Conservation (phyloP, 2,329 filamentous ascomycete genomes). For the Endothia cerciana region DNA sequence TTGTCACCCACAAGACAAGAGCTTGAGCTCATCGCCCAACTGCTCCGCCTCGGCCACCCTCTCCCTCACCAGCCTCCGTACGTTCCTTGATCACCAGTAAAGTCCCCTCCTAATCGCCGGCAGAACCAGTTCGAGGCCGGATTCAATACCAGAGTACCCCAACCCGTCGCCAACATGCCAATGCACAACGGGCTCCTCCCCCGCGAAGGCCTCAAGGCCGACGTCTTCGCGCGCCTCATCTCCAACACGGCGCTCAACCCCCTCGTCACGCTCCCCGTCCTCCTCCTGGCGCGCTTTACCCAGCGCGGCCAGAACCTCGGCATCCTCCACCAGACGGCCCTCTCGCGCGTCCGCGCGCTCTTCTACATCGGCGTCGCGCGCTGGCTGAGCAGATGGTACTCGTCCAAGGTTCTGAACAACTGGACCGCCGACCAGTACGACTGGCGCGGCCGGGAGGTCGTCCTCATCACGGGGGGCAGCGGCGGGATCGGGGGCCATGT, state of each 20-base stretch:
- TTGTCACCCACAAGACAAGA: not conserved
- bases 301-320: slow-evolving; percentile 59
- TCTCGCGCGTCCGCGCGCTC: slow-evolving; percentile 56
- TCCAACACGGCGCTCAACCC: slow-evolving; percentile 68
- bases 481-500: slow-evolving; percentile 73
- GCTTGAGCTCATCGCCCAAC: not conserved
- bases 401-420: slow-evolving; percentile 52
- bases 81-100: not conserved
- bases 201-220: slow-evolving; percentile 62
- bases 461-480: slow-evolving; percentile 75
- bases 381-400: slow-evolving; percentile 55
- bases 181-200: slow-evolving; percentile 57
- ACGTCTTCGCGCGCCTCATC: slow-evolving; percentile 62
- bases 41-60: not conserved
- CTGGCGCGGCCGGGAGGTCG: slow-evolving; percentile 69
- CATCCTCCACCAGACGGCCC: slow-evolving; percentile 54
- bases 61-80: not conserved
- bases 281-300: slow-evolving; percentile 68
- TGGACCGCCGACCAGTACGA: slow-evolving; percentile 60
- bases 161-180: slow-evolving; percentile 40
- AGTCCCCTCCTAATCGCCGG: too few species aligned
- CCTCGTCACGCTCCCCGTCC: slow-evolving; percentile 62
- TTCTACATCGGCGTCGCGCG: slow-evolving; percentile 56
- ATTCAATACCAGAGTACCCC: not conserved
- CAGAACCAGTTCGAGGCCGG: too few species aligned